phyloP scores from a whole-genome alignment of 2,329 filamentous ascomycete species.

The Paraconiothyrium sp. region DNA sequence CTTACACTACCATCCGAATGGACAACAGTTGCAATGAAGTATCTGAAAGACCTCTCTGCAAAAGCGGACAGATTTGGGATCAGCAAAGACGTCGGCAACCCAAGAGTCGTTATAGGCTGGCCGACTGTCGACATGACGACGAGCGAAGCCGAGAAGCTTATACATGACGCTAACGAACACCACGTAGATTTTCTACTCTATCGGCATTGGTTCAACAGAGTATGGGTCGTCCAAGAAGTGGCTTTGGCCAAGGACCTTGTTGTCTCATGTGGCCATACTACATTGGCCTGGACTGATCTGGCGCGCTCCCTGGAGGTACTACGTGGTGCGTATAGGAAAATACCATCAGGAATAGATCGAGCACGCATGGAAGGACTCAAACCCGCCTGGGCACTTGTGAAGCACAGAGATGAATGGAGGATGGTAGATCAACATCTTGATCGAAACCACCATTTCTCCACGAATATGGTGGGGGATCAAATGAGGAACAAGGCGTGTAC shows the following conservation, averaged over 20 bases:
- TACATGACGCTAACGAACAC: conserved; percentile 6
- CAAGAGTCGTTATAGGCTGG: neutral
- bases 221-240: conserved; percentile 17
- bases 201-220: conserved; percentile 13
- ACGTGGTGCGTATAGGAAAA: conserved; percentile 3
- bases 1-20: conserved; percentile 4
- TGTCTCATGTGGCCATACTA: conserved; percentile 14
- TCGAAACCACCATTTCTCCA: conserved; percentile 5
- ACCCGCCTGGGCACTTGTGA: conserved; percentile 6
- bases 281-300: conserved; percentile 2
- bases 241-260: conserved; percentile 8
- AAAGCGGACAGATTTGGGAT: conserved; percentile 10
- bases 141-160: neutral
- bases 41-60: conserved; percentile 9
- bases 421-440: conserved; percentile 4
- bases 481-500: conserved; percentile 16
- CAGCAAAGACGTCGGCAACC: conserved; percentile 2
- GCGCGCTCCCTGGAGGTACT: conserved; percentile 11
- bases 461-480: neutral
- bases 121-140: neutral
- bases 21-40: conserved; percentile 11
- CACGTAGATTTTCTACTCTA: conserved; percentile 6
- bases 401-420: conserved; percentile 9
- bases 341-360: neutral
- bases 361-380: conserved; percentile 7